phyloP scores from a whole-genome alignment of 495 filamentous ascomycete genomes.

The Tetracladium setigerum region DNA sequence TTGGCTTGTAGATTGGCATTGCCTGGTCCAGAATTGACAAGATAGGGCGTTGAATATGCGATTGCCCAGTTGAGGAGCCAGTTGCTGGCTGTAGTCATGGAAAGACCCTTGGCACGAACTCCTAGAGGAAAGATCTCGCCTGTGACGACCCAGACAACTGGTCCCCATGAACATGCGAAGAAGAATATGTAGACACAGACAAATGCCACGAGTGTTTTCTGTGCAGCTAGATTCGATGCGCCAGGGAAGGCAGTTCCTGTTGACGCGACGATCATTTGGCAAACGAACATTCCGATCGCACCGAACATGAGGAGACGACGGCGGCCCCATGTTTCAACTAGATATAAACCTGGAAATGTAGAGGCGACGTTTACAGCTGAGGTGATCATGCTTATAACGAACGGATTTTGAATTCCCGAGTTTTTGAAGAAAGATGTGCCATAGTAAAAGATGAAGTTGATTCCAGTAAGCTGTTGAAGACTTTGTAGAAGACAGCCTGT shows the following conservation, averaged over 20 bases:
- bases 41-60: constrained; percentile 65
- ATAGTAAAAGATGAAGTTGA: constrained; percentile 60
- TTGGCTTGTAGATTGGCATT: constrained; percentile 62
- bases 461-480: constrained; percentile 59
- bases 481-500: constrained; percentile 71
- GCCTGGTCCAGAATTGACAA: constrained; percentile 56
- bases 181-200: constrained; percentile 69
- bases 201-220: background rate
- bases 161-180: constrained; percentile 72
- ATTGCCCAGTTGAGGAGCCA: constrained; percentile 66
- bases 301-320: constrained; percentile 60
- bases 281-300: constrained; percentile 59
- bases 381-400: constrained; percentile 56
- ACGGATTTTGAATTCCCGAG: constrained; percentile 54
- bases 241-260: constrained; percentile 48
- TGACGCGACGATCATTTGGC: constrained; percentile 57
- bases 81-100: constrained; percentile 67
- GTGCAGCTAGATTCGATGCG: constrained; percentile 15
- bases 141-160: constrained; percentile 63
- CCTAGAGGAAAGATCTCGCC: constrained; percentile 68
- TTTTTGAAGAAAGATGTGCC: constrained; percentile 64
- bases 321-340: constrained; percentile 63
- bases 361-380: constrained; percentile 61
- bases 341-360: constrained; percentile 58
- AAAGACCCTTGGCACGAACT: constrained; percentile 58